These are phyloP conservation scores for Arabidopsis lyrata DNA, from an alignment of 441 rosid genomes.

Conservation along the genomic window DNA sequence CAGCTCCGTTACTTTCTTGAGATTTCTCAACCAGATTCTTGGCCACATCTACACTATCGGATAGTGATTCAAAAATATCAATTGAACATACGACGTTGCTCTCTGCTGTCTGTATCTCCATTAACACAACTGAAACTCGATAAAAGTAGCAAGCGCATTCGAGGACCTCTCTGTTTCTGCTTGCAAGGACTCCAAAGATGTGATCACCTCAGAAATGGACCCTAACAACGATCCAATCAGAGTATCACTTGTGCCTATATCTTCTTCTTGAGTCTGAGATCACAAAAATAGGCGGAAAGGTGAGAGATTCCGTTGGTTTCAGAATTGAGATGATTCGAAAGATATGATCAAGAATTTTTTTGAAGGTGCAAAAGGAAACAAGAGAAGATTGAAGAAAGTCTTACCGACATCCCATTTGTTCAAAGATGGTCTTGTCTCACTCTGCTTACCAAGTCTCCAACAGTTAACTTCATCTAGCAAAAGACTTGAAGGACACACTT, in stretches of 20 bases:
- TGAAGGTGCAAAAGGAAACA: conserved; percentile 21
- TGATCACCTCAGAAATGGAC: conserved; percentile 62
- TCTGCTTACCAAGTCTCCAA: conserved; percentile 35
- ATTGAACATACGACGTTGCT: conserved; percentile 47
- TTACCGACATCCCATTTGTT: conserved; percentile 61
- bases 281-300: not conserved
- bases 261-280: conserved; percentile 57
- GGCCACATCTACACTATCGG: conserved; percentile 52
- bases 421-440: conserved; percentile 24
- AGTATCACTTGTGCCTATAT: conserved; percentile 40
- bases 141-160: conserved; percentile 70
- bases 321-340: conserved; percentile 30
- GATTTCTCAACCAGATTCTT: conserved; percentile 55
- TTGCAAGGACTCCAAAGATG: conserved; percentile 49
- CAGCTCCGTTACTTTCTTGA: conserved; percentile 33
- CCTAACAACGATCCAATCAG: conserved; percentile 53
- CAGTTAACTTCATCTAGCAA: not conserved
- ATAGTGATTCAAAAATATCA: conserved; percentile 61
- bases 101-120: conserved; percentile 71
- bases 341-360: conserved; percentile 4
- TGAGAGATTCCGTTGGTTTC: conserved; percentile 15
- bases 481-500: conserved; percentile 40
- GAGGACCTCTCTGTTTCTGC: conserved; percentile 51
- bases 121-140: conserved; percentile 63
- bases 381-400: conserved; percentile 36